phyloP scores from a whole-genome alignment of 192 early-diverging fungal genomes.

The Spinellus fusiger region DNA sequence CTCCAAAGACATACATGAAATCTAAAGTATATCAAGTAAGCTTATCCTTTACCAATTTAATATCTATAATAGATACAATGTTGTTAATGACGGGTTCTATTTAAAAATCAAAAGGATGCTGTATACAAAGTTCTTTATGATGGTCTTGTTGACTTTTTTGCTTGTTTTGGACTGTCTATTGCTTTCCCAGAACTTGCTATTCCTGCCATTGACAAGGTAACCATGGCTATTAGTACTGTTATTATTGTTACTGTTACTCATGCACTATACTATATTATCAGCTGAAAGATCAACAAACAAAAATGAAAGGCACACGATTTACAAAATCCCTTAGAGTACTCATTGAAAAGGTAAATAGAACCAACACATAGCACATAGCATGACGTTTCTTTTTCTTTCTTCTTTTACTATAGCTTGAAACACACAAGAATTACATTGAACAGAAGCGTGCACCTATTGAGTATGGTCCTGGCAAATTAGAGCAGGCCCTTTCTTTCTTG shows the following conservation, averaged over 20 bases:
- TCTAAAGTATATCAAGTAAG: constrained; percentile 71
- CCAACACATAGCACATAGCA: background rate
- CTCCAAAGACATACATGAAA: constrained; percentile 75
- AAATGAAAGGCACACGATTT: constrained; percentile 63
- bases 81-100: background rate
- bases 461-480: constrained; percentile 52
- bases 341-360: constrained; percentile 62
- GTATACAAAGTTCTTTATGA: constrained; percentile 69
- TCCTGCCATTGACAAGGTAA: constrained; percentile 72
- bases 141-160: constrained; percentile 74
- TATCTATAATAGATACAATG: background rate
- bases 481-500: constrained; percentile 29
- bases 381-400: background rate
- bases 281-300: constrained; percentile 75
- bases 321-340: constrained; percentile 75
- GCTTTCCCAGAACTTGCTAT: constrained; percentile 92
- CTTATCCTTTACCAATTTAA: no score
- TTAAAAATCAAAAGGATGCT: constrained; percentile 40
- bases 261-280: background rate
- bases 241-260: background rate
- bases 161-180: constrained; percentile 71
- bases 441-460: constrained; percentile 60
- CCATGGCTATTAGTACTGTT: background rate
- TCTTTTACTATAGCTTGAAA: constrained; percentile 53
- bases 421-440: constrained; percentile 75